Conservation (phyloP, 2,329 filamentous ascomycete species). For the Neonectria punicea region DNA sequence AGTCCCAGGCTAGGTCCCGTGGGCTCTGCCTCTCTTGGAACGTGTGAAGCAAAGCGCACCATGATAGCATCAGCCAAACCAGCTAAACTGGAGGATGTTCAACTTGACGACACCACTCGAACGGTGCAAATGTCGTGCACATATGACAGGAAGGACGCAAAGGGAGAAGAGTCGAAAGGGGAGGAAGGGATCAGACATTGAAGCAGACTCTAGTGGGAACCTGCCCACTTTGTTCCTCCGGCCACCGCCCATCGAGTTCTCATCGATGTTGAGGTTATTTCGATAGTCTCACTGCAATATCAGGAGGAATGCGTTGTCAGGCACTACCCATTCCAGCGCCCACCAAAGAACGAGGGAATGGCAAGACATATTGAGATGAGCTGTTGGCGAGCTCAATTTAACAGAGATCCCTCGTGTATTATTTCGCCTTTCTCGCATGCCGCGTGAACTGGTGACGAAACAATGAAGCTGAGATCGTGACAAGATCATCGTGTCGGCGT, state of each 20-base stretch:
- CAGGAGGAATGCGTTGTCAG: constrained; percentile 53
- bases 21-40: constrained; percentile 20
- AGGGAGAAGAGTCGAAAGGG: constrained; percentile 24
- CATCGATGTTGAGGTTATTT: constrained; percentile 40
- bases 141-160: constrained; percentile 11
- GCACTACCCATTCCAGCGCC: constrained; percentile 50
- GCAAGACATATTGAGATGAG: constrained; percentile 26
- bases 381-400: neutral
- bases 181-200: constrained; percentile 24
- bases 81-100: constrained; percentile 4
- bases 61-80: constrained; percentile 27
- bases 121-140: constrained; percentile 11
- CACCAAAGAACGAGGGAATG: constrained; percentile 29
- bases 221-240: constrained; percentile 37
- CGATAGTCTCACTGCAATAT: constrained; percentile 45
- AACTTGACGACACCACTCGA: constrained; percentile 23
- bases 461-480: neutral
- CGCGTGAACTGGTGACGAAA: neutral
- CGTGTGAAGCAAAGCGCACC: constrained; percentile 22
- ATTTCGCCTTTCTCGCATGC: constrained; percentile 19
- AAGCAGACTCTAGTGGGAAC: constrained; percentile 16
- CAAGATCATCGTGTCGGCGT: constrained; percentile 3
- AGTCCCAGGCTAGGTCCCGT: constrained; percentile 43
- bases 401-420: constrained; percentile 4
- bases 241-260: constrained; percentile 13